Percentiles rank a stretch among this genome's conserved stretches.
phyloP scores from a whole-genome alignment of 192 early-diverging fungal genomes.

The Coemansia asiatica region DNA sequence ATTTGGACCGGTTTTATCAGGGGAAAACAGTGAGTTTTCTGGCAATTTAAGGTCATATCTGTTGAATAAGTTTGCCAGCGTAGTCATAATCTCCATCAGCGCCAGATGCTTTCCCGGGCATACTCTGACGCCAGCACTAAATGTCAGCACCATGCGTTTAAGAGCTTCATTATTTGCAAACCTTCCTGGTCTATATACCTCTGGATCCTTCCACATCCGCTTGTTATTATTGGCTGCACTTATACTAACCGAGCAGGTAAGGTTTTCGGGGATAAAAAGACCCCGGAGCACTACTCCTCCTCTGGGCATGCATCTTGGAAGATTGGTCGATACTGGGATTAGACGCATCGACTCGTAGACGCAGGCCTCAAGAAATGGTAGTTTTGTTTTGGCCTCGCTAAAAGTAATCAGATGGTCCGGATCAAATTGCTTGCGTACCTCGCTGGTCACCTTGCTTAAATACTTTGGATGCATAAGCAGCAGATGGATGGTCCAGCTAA shows the following conservation, averaged over 20 bases:
- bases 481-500: conserved; percentile 39
- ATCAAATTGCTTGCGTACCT: conserved; percentile 27
- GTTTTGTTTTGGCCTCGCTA: conserved; percentile 16
- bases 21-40: conserved; percentile 29
- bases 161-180: conserved; percentile 15
- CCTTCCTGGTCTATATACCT: conserved; percentile 22
- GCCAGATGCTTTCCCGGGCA: conserved; percentile 48
- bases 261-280: conserved; percentile 38
- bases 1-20: conserved; percentile 3
- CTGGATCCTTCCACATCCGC: conserved; percentile 17
- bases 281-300: conserved; percentile 39
- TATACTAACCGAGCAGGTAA: conserved; percentile 33
- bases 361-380: conserved; percentile 47
- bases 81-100: conserved; percentile 32
- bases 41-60: conserved; percentile 32
- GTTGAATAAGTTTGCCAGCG: conserved; percentile 41
- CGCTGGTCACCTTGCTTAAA: background rate
- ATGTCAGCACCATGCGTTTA: conserved; percentile 31
- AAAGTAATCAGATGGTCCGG: conserved; percentile 19
- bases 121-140: conserved; percentile 37
- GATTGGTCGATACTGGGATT: conserved; percentile 21
- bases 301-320: conserved; percentile 30
- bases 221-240: conserved; percentile 20
- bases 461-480: conserved; percentile 36
- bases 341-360: conserved; percentile 46